Evolutionary conservation across 768 basidiomycete species (phyloP).

Genomic region (Multifurca ochricompacta): DNA sequence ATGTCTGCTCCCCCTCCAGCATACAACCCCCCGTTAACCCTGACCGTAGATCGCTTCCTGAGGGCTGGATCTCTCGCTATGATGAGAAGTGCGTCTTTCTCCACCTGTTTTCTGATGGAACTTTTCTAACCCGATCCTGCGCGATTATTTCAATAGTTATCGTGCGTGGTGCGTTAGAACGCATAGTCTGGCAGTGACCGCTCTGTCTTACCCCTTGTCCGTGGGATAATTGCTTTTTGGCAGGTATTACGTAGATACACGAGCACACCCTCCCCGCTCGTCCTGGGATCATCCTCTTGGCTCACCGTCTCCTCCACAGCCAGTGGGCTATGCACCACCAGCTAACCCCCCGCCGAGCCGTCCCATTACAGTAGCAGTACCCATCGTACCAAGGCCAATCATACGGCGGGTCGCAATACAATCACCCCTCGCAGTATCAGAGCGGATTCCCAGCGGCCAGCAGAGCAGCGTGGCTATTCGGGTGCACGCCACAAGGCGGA

Average conservation of each 20-base stretch:
- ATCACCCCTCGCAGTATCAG: constrained; percentile 19
- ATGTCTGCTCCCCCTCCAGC: constrained; percentile 34
- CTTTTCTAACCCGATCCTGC: constrained; percentile 9
- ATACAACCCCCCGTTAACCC: constrained; percentile 31
- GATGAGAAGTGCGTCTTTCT: constrained; percentile 49
- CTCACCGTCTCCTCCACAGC: constrained; percentile 33
- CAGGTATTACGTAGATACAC: constrained; percentile 77
- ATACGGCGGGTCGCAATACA: constrained; percentile 13
- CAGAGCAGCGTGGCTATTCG: background rate
- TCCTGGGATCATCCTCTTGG: constrained; percentile 69
- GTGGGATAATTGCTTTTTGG: background rate
- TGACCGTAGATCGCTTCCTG: constrained; percentile 55
- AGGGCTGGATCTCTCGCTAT: constrained; percentile 62
- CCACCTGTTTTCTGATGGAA: constrained; percentile 24
- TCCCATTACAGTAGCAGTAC: constrained; percentile 10
- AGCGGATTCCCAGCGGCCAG: constrained; percentile 22
- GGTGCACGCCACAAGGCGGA: background rate
- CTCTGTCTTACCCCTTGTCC: background rate
- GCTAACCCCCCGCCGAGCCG: constrained; percentile 40
- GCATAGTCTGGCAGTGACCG: background rate
- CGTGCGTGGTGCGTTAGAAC: constrained; percentile 48
- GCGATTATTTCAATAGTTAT: constrained; percentile 39
- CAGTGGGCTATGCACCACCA: constrained; percentile 28
- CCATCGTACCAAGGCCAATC: constrained; percentile 27
- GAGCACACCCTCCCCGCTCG: constrained; percentile 50